These are phyloP conservation scores for Umbelopsis ramanniana DNA, from an alignment of 192 early-diverging fungal species.

Conservation along the genomic window DNA sequence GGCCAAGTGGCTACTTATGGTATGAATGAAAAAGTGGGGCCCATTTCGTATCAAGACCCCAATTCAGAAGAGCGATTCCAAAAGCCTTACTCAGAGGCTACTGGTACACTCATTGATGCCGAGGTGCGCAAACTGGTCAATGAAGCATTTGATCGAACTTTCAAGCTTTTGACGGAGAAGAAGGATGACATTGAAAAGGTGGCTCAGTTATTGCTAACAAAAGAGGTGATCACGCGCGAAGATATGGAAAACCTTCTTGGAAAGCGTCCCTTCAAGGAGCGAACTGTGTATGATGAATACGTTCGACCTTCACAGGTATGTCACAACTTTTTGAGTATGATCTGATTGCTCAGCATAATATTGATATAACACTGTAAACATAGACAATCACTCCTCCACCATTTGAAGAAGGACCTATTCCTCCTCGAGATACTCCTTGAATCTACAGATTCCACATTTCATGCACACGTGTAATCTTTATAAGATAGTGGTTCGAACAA, in stretches of 20 bases:
- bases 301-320: constrained; percentile 37
- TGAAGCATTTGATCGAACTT: constrained; percentile 82
- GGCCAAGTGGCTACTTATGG: constrained; percentile 94
- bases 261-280: constrained; percentile 78
- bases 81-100: constrained; percentile 97
- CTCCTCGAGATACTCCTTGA: background rate
- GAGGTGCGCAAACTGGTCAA: constrained; percentile 88
- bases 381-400: background rate
- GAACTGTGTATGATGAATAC: constrained; percentile 73
- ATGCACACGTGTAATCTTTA: too few species aligned
- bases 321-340: too few species aligned
- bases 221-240: constrained; percentile 95
- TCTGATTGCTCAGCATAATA: background rate
- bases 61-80: constrained; percentile 80
- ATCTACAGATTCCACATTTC: too few species aligned
- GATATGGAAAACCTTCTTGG: constrained; percentile 94
- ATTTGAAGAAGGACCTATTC: background rate
- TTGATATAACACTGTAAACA: background rate
- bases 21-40: constrained; percentile 89
- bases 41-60: constrained; percentile 79
- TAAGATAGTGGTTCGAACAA: too few species aligned
- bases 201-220: constrained; percentile 88
- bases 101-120: constrained; percentile 91
- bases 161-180: constrained; percentile 83
- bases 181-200: constrained; percentile 90